Conservation (phyloP, 176 grass and related monocot genomes). For the Carex pumila region DNA sequence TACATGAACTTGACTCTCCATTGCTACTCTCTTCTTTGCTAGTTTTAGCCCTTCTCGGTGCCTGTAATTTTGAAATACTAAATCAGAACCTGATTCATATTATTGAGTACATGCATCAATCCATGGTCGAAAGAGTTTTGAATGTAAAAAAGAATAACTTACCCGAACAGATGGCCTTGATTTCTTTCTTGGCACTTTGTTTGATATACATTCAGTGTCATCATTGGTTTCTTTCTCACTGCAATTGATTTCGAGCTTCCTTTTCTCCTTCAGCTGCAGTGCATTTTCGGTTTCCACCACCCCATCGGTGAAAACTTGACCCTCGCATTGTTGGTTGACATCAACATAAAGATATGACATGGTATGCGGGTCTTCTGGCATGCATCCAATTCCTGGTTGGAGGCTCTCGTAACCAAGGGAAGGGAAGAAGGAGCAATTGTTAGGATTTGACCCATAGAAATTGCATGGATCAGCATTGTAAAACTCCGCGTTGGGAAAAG, state of each 20-base stretch:
- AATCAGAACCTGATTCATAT: not conserved
- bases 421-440: slow-evolving; percentile 37
- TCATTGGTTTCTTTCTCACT: slow-evolving; percentile 5
- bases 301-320: slow-evolving; percentile 14
- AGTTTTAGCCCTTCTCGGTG: slow-evolving; percentile 44
- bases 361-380: slow-evolving; percentile 23
- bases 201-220: slow-evolving; percentile 19
- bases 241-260: slow-evolving; percentile 10
- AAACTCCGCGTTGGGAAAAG: slow-evolving; percentile 29
- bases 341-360: slow-evolving; percentile 23
- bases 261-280: slow-evolving; percentile 30
- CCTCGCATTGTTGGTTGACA: slow-evolving; percentile 16
- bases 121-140: slow-evolving; percentile 8
- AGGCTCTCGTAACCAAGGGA: slow-evolving; percentile 29
- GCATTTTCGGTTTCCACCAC: not conserved
- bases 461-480: slow-evolving; percentile 32
- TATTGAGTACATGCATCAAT: not conserved
- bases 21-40: slow-evolving; percentile 25
- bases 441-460: slow-evolving; percentile 28
- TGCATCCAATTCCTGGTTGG: slow-evolving; percentile 27
- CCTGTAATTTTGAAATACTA: slow-evolving; percentile 25
- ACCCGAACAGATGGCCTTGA: slow-evolving; percentile 31
- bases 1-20: slow-evolving; percentile 53
- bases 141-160: slow-evolving; percentile 24
- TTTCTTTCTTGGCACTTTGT: slow-evolving; percentile 40